Evolutionary conservation across 225 moss, liverwort and hornwort genomes (phyloP).

Genomic region (Polytrichum formosum): DNA sequence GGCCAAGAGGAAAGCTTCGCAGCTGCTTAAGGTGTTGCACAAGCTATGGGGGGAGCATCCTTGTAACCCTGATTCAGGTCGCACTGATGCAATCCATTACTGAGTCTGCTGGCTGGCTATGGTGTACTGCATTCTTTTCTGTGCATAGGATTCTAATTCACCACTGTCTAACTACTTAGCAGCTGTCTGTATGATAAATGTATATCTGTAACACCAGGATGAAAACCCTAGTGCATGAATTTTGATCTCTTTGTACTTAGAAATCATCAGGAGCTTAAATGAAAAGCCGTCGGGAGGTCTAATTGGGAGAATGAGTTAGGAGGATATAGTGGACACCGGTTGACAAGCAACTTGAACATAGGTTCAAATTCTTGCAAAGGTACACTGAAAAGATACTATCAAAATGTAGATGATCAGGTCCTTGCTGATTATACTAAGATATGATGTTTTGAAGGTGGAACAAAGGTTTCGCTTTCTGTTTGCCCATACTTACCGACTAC

Average conservation of each 20-base stretch:
- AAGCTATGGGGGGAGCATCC: constrained; percentile 65
- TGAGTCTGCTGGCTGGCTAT: constrained; percentile 9
- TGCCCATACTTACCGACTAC: not conserved
- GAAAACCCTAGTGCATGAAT: constrained; percentile 10
- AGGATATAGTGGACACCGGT: not conserved
- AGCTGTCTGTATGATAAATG: constrained; percentile 34
- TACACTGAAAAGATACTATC: not conserved
- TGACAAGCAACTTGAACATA: not conserved
- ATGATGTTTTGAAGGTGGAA: not conserved
- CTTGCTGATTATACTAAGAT: not conserved
- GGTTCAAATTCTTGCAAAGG: not conserved
- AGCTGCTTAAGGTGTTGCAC: constrained; percentile 69
- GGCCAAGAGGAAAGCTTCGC: constrained; percentile 68
- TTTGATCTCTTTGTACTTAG: constrained; percentile 19
- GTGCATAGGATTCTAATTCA: constrained; percentile 15
- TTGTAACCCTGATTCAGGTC: constrained; percentile 40
- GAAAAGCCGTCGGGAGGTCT: constrained; percentile 1
- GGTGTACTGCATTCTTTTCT: constrained; percentile 8
- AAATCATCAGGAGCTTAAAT: constrained; percentile 6
- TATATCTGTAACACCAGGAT: constrained; percentile 26
- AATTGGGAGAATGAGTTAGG: not conserved
- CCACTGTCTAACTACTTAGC: constrained; percentile 1
- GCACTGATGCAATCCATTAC: constrained; percentile 49
- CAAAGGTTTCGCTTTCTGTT: constrained; percentile 1
- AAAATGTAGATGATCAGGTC: not conserved